Evolutionary conservation across 495 filamentous ascomycete species (phyloP), one percentile per base, ranked within the genome.

Genomic region (Cryomyces minteri): DNA sequence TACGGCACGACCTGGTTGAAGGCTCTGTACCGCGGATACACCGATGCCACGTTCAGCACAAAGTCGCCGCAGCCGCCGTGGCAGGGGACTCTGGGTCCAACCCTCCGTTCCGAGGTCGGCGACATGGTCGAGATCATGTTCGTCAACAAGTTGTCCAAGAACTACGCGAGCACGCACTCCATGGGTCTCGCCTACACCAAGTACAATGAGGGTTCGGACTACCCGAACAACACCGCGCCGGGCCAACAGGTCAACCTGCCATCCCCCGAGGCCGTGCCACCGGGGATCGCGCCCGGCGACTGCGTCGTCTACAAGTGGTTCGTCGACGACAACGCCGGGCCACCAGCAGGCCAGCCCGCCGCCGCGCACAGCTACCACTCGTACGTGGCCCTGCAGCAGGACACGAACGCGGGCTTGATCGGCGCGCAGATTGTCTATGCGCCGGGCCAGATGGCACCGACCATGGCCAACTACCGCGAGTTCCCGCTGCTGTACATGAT

Each of bases 91-190:
- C 47, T 43, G 43, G 51, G 51, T 14, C 51, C 51, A 9, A 58
- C 48, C 0, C 33, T 58, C 14, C 28, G 55, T 29, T 34, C 47
- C 5, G 55, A 58, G 48, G 53, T 58, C 14, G 55, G 55, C 8
- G 55, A 58, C 43, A 47, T 58, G 53, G 48, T 58, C 45, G 54
- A 58, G 53, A 58, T 58, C 41, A 32, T 58, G 37, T 56, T 58
- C 48, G 39, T 58, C 8, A 58, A 58, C 48, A 43, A 46, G 5
- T 36, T 58, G 7, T 6, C 42, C 0, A 40, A 41, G 39, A 47
- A 56, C 45, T 58, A 58, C 34, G 54, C 53, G 4, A 54, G 46
- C 7, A 54, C 56, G 50, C 55, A 58, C 40, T 50, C 45, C 5
- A 58, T 58, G 53, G 55, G 55, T 6, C 45, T 58, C 5, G 41